Evolutionary conservation across 768 basidiomycete genomes (phyloP).

Genomic region (Auriscalpium vulgare): DNA sequence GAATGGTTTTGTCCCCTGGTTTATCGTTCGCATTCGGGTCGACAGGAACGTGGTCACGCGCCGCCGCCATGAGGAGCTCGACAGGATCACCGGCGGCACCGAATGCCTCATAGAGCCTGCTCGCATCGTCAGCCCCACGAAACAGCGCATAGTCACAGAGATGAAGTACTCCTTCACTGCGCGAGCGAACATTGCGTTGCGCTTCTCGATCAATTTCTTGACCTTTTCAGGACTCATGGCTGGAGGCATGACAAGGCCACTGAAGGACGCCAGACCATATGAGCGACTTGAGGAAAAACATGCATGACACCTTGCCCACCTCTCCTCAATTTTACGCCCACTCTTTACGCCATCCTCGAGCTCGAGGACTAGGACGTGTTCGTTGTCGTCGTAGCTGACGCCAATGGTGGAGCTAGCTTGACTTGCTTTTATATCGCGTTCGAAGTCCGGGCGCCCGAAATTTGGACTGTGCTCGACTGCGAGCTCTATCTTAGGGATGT

Average conservation of each 20-base stretch:
- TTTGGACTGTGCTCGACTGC: constrained; percentile 35
- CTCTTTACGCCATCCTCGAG: constrained; percentile 36
- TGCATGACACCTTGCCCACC: not conserved
- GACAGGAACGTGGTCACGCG: constrained; percentile 62
- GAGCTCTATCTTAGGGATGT: constrained; percentile 58
- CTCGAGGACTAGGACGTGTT: constrained; percentile 43
- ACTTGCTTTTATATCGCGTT: not conserved
- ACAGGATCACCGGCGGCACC: constrained; percentile 52
- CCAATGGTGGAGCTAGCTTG: constrained; percentile 17
- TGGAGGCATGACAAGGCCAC: constrained; percentile 5
- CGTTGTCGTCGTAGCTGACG: constrained; percentile 27
- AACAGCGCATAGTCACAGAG: constrained; percentile 23
- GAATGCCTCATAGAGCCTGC: constrained; percentile 53
- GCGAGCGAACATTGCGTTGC: constrained; percentile 26
- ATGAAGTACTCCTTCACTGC: constrained; percentile 38
- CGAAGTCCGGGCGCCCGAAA: constrained; percentile 33
- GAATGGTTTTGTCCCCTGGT: constrained; percentile 7
- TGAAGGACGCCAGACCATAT: not conserved
- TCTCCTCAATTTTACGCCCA: constrained; percentile 17
- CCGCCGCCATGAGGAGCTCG: constrained; percentile 54
- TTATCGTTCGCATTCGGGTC: constrained; percentile 32
- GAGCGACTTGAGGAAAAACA: not conserved
- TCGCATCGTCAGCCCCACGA: not conserved
- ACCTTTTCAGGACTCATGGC: constrained; percentile 6
- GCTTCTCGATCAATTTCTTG: constrained; percentile 8